Percentiles rank a stretch among this genome's conserved stretches.
These are phyloP conservation scores for Canariomyces notabilis DNA, from an alignment of 2,329 filamentous ascomycete genomes.

Conservation along the genomic window DNA sequence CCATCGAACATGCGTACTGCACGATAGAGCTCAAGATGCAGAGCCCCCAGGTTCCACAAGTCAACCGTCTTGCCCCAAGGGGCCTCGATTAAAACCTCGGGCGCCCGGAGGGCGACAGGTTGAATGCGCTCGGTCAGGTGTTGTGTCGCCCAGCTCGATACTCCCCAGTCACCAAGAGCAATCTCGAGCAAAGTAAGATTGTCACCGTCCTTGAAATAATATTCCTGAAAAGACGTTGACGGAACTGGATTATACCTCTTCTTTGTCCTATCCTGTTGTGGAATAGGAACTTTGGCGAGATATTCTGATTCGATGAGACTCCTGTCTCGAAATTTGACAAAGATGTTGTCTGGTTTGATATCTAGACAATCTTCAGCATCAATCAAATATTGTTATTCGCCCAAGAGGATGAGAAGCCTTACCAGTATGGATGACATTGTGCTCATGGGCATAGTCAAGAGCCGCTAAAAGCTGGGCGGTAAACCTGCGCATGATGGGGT, in stretches of 20 bases:
- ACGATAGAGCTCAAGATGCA: slow-evolving; percentile 10
- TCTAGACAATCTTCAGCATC: background rate
- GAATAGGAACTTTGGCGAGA: slow-evolving; percentile 5
- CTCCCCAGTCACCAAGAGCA: slow-evolving; percentile 17
- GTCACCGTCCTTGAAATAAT: slow-evolving; percentile 9
- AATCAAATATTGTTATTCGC: background rate
- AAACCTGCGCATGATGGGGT: slow-evolving; percentile 9
- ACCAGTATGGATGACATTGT: slow-evolving; percentile 14
- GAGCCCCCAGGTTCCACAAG: slow-evolving; percentile 15
- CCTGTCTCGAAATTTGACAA: slow-evolving; percentile 12
- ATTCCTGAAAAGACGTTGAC: background rate
- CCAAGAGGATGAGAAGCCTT: background rate
- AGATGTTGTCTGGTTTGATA: slow-evolving; percentile 17
- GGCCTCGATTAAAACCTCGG: slow-evolving; percentile 15
- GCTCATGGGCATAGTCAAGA: slow-evolving; percentile 12
- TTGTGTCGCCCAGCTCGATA: slow-evolving; percentile 10
- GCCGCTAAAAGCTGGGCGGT: slow-evolving; percentile 6
- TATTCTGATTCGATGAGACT: slow-evolving; percentile 11
- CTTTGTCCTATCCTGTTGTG: slow-evolving; percentile 9
- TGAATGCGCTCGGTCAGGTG: slow-evolving; percentile 17
- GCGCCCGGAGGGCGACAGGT: slow-evolving; percentile 12
- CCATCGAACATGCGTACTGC: slow-evolving; percentile 13
- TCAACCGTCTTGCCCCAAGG: slow-evolving; percentile 11
- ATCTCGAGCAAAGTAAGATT: slow-evolving; percentile 6
- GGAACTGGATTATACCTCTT: slow-evolving; percentile 6